These are phyloP conservation scores for Leucocoprinus birnbaumii DNA, from an alignment of 768 basidiomycete species.

Conservation along the genomic window DNA sequence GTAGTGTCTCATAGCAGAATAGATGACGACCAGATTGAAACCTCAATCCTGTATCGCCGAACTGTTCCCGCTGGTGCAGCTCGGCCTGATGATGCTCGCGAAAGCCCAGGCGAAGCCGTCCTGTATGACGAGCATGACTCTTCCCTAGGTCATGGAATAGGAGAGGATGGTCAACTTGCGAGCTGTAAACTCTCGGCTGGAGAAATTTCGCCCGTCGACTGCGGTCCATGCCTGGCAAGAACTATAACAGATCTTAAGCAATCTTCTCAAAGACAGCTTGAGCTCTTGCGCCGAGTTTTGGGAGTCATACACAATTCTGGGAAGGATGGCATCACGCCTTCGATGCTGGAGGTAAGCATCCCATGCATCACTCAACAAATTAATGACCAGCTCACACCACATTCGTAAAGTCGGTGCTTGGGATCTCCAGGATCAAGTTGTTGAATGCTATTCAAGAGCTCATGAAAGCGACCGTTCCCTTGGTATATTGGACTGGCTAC, in stretches of 20 bases:
- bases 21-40: conserved; percentile 89
- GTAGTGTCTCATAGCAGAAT: background rate
- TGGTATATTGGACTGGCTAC: conserved; percentile 71
- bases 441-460: conserved; percentile 24
- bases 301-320: conserved; percentile 32
- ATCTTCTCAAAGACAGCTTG: conserved; percentile 26
- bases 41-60: conserved; percentile 43
- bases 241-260: conserved; percentile 30
- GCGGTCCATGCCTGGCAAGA: conserved; percentile 41
- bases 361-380: background rate
- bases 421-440: background rate
- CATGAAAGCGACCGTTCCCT: conserved; percentile 45
- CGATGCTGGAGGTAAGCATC: background rate
- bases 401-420: background rate
- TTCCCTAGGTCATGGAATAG: conserved; percentile 38
- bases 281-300: conserved; percentile 30
- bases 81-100: background rate
- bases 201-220: conserved; percentile 36
- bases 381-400: background rate
- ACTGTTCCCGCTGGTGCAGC: conserved; percentile 9
- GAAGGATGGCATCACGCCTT: conserved; percentile 35
- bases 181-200: conserved; percentile 41
- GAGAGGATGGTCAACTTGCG: conserved; percentile 36
- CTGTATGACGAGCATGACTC: background rate
- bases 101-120: background rate